phyloP scores from a whole-genome alignment of 169 alveolate species.

The Pseudocohnilembus persalinus region DNA sequence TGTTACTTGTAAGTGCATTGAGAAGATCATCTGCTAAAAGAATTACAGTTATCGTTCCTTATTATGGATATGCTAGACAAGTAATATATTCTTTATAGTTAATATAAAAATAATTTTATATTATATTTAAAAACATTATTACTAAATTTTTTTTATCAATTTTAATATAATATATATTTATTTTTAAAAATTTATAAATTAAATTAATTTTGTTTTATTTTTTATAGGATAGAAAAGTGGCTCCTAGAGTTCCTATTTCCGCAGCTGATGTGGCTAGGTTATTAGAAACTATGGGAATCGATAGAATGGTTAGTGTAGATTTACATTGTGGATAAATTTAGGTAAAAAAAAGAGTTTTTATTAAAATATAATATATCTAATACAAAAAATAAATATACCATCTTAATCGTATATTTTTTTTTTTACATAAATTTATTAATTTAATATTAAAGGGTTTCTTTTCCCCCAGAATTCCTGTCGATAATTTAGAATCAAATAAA shows the following conservation, averaged over 20 bases:
- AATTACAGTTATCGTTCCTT: constrained; percentile 96
- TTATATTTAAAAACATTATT: too few species aligned
- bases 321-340: constrained; percentile 93
- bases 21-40: constrained; percentile 95
- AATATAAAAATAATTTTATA: too few species aligned
- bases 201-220: neutral
- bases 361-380: too few species aligned
- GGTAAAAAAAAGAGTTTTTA: neutral
- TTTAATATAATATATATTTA: too few species aligned
- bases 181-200: neutral
- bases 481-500: constrained; percentile 84
- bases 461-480: constrained; percentile 94
- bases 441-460: constrained; percentile 87
- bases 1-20: constrained; percentile 94
- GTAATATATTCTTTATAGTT: neutral
- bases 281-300: constrained; percentile 96
- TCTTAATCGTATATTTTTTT: too few species aligned
- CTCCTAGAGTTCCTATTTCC: constrained; percentile 90
- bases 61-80: constrained; percentile 95
- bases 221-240: constrained; percentile 44
- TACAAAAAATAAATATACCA: neutral
- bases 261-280: constrained; percentile 93
- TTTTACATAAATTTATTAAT: too few species aligned
- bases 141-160: neutral
- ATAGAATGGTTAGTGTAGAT: constrained; percentile 94